phyloP scores from a whole-genome alignment of 2,329 filamentous ascomycete species.

The Teratosphaeria pseudoeucalypti region DNA sequence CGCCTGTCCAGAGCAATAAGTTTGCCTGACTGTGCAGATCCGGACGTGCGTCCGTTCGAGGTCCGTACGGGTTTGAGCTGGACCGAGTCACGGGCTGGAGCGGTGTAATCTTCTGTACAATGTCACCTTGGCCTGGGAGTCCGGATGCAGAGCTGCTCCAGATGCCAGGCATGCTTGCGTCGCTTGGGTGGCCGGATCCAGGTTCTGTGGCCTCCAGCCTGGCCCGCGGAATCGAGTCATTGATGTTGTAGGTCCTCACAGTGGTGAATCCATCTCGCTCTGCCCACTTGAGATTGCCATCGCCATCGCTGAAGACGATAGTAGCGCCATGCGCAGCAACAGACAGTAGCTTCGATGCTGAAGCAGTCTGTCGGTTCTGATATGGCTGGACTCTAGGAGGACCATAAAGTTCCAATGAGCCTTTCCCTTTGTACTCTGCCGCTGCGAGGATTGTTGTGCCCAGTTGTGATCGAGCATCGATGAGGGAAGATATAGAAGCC shows the following conservation, averaged over 20 bases:
- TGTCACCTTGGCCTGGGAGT: conserved; percentile 46
- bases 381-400: conserved; percentile 36
- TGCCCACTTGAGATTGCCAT: conserved; percentile 80
- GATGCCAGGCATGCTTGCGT: conserved; percentile 13
- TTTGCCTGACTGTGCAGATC: conserved; percentile 42
- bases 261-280: conserved; percentile 64
- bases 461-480: conserved; percentile 41
- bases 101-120: conserved; percentile 70
- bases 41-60: not conserved
- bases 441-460: conserved; percentile 67
- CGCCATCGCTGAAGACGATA: conserved; percentile 73
- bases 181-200: conserved; percentile 2
- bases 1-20: conserved; percentile 78
- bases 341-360: conserved; percentile 68
- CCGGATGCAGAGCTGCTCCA: conserved; percentile 15
- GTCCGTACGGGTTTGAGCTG: conserved; percentile 7
- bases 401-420: conserved; percentile 79
- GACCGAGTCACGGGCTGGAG: conserved; percentile 16
- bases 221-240: conserved; percentile 25
- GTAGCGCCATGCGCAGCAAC: conserved; percentile 72
- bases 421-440: conserved; percentile 85
- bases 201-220: not conserved
- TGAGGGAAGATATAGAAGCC: conserved; percentile 41
- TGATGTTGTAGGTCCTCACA: conserved; percentile 49
- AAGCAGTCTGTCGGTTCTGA: conserved; percentile 76